A percentile compares a stretch with the other conserved stretches of the same genome.
Conservation (phyloP, 2,329 filamentous ascomycete species). For the Daldinia eschscholtzii region DNA sequence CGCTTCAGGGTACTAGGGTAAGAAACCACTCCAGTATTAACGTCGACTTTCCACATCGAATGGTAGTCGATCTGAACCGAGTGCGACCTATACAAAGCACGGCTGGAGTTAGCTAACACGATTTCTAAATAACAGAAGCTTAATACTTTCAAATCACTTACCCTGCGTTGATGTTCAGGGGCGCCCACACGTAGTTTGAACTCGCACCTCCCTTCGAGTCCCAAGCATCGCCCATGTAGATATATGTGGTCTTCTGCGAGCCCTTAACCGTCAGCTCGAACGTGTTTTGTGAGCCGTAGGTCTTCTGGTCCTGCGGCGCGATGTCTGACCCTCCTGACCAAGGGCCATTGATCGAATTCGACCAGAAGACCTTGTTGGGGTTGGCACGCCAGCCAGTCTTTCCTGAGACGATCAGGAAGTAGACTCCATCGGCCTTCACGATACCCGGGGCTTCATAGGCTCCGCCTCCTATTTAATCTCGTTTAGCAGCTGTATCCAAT, state of each 20-base stretch:
- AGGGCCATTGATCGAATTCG: conserved; percentile 51
- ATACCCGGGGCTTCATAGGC: conserved; percentile 55
- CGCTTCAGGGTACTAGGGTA: conserved; percentile 51
- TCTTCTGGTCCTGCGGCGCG: conserved; percentile 53
- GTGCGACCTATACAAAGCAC: conserved; percentile 42
- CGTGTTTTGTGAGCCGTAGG: conserved; percentile 55
- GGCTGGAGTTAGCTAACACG: conserved; percentile 2
- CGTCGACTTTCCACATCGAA: conserved; percentile 57
- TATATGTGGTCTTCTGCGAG: conserved; percentile 51
- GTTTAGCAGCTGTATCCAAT: conserved; percentile 8
- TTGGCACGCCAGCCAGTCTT: conserved; percentile 56
- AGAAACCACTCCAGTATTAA: conserved; percentile 54
- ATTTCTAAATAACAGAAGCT: neutral
- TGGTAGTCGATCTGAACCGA: conserved; percentile 55
- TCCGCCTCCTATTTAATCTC: conserved; percentile 45
- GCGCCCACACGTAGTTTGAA: conserved; percentile 58
- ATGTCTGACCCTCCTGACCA: conserved; percentile 54
- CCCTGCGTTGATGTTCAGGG: conserved; percentile 53
- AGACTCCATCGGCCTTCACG: conserved; percentile 52
- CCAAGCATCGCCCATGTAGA: conserved; percentile 57
- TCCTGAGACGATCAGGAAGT: conserved; percentile 55
- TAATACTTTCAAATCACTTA: conserved; percentile 32
- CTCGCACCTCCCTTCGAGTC: conserved; percentile 52
- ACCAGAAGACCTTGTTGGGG: conserved; percentile 55
- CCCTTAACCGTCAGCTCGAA: conserved; percentile 54